Evolutionary conservation across 148 eudicot genomes (phyloP).

Genomic region (Oxyria digyna): DNA sequence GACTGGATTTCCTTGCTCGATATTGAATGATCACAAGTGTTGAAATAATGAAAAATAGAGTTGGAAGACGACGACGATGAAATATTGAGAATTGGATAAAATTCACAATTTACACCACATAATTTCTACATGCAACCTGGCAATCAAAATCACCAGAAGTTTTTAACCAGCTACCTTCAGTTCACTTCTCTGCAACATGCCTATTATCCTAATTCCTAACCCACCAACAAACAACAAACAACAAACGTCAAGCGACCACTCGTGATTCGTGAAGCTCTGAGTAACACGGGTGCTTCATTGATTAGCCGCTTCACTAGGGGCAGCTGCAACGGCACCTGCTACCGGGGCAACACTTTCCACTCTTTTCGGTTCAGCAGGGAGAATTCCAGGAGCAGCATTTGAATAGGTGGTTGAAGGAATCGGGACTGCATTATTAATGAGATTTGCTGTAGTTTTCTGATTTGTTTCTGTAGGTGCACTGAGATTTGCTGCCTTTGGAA

Average conservation of each 20-base stretch:
- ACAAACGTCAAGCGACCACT: neutral
- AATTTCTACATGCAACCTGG: neutral
- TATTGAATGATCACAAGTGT: too few relatives aligned
- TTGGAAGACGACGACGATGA: too few relatives aligned
- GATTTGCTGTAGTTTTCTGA: constrained; percentile 4
- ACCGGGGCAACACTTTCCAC: constrained; percentile 1
- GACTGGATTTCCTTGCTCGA: too few relatives aligned
- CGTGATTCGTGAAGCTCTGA: neutral
- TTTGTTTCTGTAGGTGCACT: neutral
- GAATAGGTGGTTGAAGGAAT: neutral
- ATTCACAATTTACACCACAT: neutral
- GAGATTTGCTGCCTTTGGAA: constrained; percentile 7
- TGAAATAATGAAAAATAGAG: too few relatives aligned
- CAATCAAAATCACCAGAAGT: neutral
- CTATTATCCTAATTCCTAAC: neutral
- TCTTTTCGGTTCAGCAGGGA: constrained; percentile 9
- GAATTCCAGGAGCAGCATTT: neutral
- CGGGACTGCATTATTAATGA: neutral
- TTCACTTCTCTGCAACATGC: neutral
- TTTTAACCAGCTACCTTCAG: neutral
- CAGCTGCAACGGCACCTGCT: neutral
- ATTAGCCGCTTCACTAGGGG: constrained; percentile 1
- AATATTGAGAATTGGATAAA: neutral
- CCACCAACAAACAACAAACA: neutral
- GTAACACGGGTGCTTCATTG: constrained; percentile 1